These are phyloP conservation scores for Auriscalpium vulgare DNA, from an alignment of 768 basidiomycete genomes.

Conservation along the genomic window DNA sequence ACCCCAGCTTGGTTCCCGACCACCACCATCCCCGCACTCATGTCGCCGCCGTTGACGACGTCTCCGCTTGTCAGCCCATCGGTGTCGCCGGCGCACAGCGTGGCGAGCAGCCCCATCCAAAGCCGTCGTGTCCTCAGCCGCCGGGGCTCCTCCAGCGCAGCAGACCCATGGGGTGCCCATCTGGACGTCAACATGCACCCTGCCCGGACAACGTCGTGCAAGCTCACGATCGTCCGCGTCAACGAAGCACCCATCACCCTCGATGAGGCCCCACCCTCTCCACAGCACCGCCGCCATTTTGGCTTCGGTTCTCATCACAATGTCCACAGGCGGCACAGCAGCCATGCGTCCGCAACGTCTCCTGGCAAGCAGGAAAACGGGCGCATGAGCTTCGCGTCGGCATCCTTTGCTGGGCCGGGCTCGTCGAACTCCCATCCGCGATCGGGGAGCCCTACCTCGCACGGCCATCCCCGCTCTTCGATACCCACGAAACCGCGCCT, in stretches of 20 bases:
- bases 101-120: background rate
- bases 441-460: slow-evolving; percentile 27
- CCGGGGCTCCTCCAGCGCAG: slow-evolving; percentile 60
- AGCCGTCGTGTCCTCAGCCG: slow-evolving; percentile 40
- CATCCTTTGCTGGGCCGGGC: slow-evolving; percentile 39
- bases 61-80: slow-evolving; percentile 2
- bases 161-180: slow-evolving; percentile 60
- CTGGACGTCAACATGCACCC: slow-evolving; percentile 44
- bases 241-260: slow-evolving; percentile 22
- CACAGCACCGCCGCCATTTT: slow-evolving; percentile 19
- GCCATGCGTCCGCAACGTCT: slow-evolving; percentile 24
- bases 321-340: slow-evolving; percentile 22
- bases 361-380: slow-evolving; percentile 19
- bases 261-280: slow-evolving; percentile 30
- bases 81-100: slow-evolving; percentile 4
- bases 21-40: slow-evolving; percentile 2
- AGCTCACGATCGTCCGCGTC: slow-evolving; percentile 71
- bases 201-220: slow-evolving; percentile 49
- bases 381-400: slow-evolving; percentile 57
- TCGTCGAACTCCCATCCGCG: slow-evolving; percentile 14
- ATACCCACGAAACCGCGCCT: slow-evolving; percentile 33
- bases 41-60: slow-evolving; percentile 1
- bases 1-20: slow-evolving; percentile 3
- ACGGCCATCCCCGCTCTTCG: slow-evolving; percentile 35
- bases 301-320: slow-evolving; percentile 19